Conservation (phyloP, 176 grass and related monocot species). For the Lolium rigidum region DNA sequence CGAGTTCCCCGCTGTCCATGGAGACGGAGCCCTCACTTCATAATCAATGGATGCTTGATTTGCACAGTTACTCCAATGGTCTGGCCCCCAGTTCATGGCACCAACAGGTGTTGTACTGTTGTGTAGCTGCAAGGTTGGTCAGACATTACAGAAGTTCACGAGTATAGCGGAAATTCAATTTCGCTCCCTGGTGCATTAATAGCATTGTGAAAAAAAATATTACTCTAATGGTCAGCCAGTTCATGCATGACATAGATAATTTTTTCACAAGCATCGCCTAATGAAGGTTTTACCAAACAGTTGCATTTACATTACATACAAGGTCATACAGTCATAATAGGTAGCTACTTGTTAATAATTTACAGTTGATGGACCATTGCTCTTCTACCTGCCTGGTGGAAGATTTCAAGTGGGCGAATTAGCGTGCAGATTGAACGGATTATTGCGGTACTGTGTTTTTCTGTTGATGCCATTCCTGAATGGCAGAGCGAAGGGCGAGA, state of each 20-base stretch:
- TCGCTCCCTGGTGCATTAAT: too few relatives aligned
- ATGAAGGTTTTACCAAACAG: neutral
- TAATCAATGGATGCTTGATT: neutral
- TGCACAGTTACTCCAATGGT: neutral
- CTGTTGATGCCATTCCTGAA: conserved; percentile 51
- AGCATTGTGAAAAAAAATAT: neutral
- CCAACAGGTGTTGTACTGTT: neutral
- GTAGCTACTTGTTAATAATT: neutral
- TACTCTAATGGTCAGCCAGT: neutral
- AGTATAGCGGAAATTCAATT: too few relatives aligned
- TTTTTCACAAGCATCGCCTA: conserved; percentile 16
- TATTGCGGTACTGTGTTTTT: neutral
- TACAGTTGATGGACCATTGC: neutral
- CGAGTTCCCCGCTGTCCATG: conserved; percentile 5
- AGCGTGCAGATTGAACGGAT: neutral
- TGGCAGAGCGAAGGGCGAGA: conserved; percentile 44
- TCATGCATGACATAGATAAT: neutral
- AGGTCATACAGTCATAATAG: neutral
- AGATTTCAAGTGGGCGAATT: neutral
- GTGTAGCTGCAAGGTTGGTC: neutral
- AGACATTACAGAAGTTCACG: neutral
- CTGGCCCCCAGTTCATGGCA: neutral
- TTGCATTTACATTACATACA: neutral
- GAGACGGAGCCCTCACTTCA: neutral
- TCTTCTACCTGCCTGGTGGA: neutral